Conservation (phyloP, 331 rosid genomes). For the Dryas integrifolia region DNA sequence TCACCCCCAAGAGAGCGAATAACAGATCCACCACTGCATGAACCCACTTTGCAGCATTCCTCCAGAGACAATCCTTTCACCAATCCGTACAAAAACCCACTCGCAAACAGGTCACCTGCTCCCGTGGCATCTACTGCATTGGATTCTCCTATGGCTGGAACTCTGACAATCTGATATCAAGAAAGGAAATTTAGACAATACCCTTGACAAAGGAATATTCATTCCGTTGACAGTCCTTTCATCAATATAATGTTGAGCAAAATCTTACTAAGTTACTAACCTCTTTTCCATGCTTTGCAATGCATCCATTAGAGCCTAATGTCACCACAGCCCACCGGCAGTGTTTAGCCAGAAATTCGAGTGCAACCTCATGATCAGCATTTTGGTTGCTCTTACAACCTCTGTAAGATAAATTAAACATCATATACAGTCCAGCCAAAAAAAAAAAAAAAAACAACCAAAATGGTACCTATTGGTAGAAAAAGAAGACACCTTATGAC, state of each 20-base stretch:
- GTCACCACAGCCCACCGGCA: conserved; percentile 96
- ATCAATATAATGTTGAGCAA: background rate
- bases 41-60: conserved; percentile 86
- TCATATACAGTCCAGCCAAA: background rate
- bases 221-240: background rate
- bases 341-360: conserved; percentile 67
- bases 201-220: background rate
- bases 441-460: conserved; percentile 6
- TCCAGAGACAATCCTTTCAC: conserved; percentile 74
- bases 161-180: conserved; percentile 54
- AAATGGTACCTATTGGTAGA: conserved; percentile 10
- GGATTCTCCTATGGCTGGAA: conserved; percentile 72
- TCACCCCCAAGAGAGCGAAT: conserved; percentile 88
- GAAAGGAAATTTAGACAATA: background rate
- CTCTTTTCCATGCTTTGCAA: conserved; percentile 86
- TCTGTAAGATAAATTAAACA: conserved; percentile 26
- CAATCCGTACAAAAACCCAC: conserved; percentile 91
- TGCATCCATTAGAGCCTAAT: conserved; percentile 80
- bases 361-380: conserved; percentile 53
- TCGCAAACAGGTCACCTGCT: conserved; percentile 95
- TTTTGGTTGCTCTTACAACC: conserved; percentile 52
- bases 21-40: conserved; percentile 97
- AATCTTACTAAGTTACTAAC: conserved; percentile 32
- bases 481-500: conserved; percentile 5
- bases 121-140: conserved; percentile 88